phyloP scores from a whole-genome alignment of 2,329 filamentous ascomycete genomes.

The Neurospora crassa region DNA sequence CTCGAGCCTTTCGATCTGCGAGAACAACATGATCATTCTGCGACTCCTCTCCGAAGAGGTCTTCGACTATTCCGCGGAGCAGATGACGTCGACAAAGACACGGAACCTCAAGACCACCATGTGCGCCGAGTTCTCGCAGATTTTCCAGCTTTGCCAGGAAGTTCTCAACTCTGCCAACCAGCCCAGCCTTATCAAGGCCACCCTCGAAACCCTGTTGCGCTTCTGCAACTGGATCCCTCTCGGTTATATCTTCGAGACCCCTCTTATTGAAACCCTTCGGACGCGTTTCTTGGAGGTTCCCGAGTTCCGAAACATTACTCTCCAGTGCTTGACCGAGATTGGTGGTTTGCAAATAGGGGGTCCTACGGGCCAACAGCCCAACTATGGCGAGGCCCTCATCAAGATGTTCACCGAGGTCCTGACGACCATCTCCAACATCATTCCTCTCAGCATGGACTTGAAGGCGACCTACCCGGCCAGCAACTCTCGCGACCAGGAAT shows the following conservation, averaged over 20 bases:
- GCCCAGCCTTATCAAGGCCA: constrained; percentile 86
- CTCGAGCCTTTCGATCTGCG: constrained; percentile 91
- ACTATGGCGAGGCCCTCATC: constrained; percentile 91
- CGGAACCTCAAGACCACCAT: constrained; percentile 96
- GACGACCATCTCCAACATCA: constrained; percentile 85
- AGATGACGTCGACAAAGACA: constrained; percentile 98
- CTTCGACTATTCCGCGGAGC: constrained; percentile 96
- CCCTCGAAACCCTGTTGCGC: constrained; percentile 84
- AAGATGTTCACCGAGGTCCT: constrained; percentile 98
- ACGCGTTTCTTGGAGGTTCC: constrained; percentile 87
- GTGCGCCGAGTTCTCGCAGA: constrained; percentile 97
- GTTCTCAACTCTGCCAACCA: constrained; percentile 82
- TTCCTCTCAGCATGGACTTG: constrained; percentile 80
- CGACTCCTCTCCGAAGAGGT: constrained; percentile 94
- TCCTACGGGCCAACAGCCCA: constrained; percentile 48
- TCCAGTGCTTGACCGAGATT: constrained; percentile 96
- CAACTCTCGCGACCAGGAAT: constrained; percentile 91
- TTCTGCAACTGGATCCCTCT: constrained; percentile 99
- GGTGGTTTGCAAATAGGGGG: constrained; percentile 80
- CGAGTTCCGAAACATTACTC: constrained; percentile 91
- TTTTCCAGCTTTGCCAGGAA: constrained; percentile 95
- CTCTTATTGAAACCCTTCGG: constrained; percentile 87
- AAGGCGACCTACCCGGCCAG: constrained; percentile 86
- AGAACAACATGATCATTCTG: constrained; percentile 99
- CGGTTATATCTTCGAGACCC: constrained; percentile 97